Conservation (phyloP, 2,329 filamentous ascomycete genomes). For the Chaetomium strumarium region DNA sequence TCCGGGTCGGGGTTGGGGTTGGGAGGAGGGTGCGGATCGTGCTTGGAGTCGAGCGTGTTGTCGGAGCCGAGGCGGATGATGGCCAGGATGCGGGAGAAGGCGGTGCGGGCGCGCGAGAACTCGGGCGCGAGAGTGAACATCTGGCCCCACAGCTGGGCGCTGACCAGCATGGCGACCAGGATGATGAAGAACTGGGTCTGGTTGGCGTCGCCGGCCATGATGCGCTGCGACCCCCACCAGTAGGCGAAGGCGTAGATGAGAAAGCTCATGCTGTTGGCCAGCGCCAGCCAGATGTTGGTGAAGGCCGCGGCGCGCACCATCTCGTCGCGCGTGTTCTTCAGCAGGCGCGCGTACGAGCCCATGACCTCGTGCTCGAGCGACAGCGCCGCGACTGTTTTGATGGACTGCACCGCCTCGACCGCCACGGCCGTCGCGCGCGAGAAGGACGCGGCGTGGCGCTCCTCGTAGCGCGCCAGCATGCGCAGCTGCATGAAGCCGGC, state of each 20-base stretch:
- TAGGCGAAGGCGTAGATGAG: slow-evolving; percentile 59
- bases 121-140: slow-evolving; percentile 72
- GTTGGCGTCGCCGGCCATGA: slow-evolving; percentile 57
- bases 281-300: slow-evolving; percentile 14
- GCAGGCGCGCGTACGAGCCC: slow-evolving; percentile 45
- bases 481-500: slow-evolving; percentile 63
- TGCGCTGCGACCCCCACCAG: slow-evolving; percentile 72
- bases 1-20: neutral
- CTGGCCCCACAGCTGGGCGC: slow-evolving; percentile 66
- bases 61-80: slow-evolving; percentile 41
- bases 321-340: slow-evolving; percentile 39
- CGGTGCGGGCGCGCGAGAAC: slow-evolving; percentile 58
- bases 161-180: slow-evolving; percentile 64
- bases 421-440: slow-evolving; percentile 58
- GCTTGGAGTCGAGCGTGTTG: neutral
- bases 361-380: slow-evolving; percentile 48
- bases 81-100: slow-evolving; percentile 54
- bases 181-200: slow-evolving; percentile 69
- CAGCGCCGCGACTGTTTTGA: slow-evolving; percentile 56
- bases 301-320: neutral
- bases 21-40: neutral
- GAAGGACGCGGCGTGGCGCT: slow-evolving; percentile 58
- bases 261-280: slow-evolving; percentile 57
- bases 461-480: slow-evolving; percentile 55
- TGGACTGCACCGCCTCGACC: slow-evolving; percentile 59